phyloP scores from a whole-genome alignment of 2,329 filamentous ascomycete species.

The Chaetothyriales sp. region DNA sequence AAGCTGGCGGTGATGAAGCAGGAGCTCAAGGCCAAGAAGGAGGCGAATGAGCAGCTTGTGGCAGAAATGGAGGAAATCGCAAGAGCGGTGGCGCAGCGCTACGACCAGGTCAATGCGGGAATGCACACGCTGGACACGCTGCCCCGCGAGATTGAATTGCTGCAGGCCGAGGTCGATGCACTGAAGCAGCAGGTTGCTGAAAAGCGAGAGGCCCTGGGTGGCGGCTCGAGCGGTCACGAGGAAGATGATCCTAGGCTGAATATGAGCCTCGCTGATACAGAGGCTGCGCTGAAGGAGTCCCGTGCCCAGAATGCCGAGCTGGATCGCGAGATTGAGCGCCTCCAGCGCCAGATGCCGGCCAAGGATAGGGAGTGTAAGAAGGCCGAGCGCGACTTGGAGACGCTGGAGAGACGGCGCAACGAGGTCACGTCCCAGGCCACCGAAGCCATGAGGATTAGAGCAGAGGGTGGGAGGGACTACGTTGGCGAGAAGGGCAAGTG shows the following conservation, averaged over 20 bases:
- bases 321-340: slow-evolving; percentile 26
- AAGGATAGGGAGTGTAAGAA: slow-evolving; percentile 31
- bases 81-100: slow-evolving; percentile 45
- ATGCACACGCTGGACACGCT: slow-evolving; percentile 25
- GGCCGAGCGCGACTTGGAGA: slow-evolving; percentile 29
- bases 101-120: slow-evolving; percentile 33
- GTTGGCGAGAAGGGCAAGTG: slow-evolving; percentile 32
- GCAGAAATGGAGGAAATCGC: slow-evolving; percentile 55
- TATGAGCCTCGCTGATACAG: slow-evolving; percentile 22
- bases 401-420: slow-evolving; percentile 30
- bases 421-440: slow-evolving; percentile 33
- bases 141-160: slow-evolving; percentile 27
- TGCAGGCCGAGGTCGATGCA: slow-evolving; percentile 26
- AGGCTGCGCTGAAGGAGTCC: slow-evolving; percentile 26
- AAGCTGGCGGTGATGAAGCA: slow-evolving; percentile 57
- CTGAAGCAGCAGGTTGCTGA: slow-evolving; percentile 29
- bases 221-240: not conserved
- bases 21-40: slow-evolving; percentile 63
- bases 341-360: slow-evolving; percentile 30
- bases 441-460: slow-evolving; percentile 29
- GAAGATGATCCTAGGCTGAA: slow-evolving; percentile 10
- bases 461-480: slow-evolving; percentile 31
- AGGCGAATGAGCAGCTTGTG: slow-evolving; percentile 59
- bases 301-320: slow-evolving; percentile 27
- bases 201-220: slow-evolving; percentile 25